Evolutionary conservation across 1,284 basidiomycete species (phyloP).

Genomic region (Apiotrichum montevideense): DNA sequence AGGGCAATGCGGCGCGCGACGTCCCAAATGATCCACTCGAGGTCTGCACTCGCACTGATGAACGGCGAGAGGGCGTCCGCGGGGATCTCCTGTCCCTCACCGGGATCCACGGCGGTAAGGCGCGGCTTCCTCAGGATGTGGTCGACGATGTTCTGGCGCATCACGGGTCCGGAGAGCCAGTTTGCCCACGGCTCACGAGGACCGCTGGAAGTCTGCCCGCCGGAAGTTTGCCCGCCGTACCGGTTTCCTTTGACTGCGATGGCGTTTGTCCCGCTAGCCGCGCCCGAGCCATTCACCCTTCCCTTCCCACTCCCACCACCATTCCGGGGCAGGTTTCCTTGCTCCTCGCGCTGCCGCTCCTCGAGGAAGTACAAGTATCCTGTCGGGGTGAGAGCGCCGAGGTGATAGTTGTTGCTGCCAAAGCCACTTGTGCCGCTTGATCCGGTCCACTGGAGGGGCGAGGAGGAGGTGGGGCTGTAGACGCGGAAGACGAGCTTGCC

Average conservation of each 20-base stretch:
- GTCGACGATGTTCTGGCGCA: constrained; percentile 27
- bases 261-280: too few species aligned
- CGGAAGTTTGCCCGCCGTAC: too few species aligned
- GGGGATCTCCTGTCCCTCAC: constrained; percentile 10
- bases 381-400: constrained; percentile 1
- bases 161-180: constrained; percentile 13
- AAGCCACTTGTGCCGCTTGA: constrained; percentile 14
- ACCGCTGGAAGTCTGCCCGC: too few species aligned
- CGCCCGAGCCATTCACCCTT: too few species aligned
- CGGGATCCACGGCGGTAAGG: constrained; percentile 15
- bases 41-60: constrained; percentile 19
- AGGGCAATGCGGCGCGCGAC: constrained; percentile 17
- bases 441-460: constrained; percentile 24
- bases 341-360: too few species aligned
- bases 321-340: too few species aligned
- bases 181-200: not conserved
- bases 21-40: constrained; percentile 33
- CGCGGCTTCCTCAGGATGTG: constrained; percentile 22
- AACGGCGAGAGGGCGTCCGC: constrained; percentile 27
- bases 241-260: too few species aligned
- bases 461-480: constrained; percentile 10
- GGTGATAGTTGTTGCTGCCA: constrained; percentile 11
- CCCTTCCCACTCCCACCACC: too few species aligned
- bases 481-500: constrained; percentile 16
- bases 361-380: not conserved